phyloP scores from a whole-genome alignment of 1,284 basidiomycete species.

The Ceratobasidium sp. region DNA sequence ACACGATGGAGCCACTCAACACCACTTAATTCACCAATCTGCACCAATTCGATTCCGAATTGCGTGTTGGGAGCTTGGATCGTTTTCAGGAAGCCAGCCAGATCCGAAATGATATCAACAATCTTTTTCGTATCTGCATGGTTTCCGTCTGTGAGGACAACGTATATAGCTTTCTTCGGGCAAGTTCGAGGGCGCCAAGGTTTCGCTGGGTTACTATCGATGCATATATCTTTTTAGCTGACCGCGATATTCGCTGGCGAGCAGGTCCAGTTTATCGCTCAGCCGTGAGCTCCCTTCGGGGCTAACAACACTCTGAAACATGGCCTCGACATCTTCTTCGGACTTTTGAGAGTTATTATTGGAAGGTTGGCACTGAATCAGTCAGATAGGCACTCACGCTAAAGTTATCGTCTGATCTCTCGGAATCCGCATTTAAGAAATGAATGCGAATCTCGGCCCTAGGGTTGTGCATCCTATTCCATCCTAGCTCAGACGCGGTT shows the following conservation, averaged over 20 bases:
- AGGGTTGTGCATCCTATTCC: background rate
- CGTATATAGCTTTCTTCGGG: slow-evolving; percentile 18
- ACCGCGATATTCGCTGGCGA: slow-evolving; percentile 15
- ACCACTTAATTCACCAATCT: background rate
- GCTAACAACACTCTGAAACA: slow-evolving; percentile 3
- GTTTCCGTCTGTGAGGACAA: slow-evolving; percentile 15
- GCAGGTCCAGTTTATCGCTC: slow-evolving; percentile 13
- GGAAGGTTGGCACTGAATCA: background rate
- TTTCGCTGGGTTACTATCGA: background rate
- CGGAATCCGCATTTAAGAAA: slow-evolving; percentile 10
- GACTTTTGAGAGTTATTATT: background rate
- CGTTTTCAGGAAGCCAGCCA: background rate
- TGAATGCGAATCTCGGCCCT: slow-evolving; percentile 2
- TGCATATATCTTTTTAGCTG: background rate
- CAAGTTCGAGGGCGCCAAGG: background rate
- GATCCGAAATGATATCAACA: background rate
- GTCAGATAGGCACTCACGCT: background rate
- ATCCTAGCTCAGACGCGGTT: background rate
- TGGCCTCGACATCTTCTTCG: slow-evolving; percentile 9
- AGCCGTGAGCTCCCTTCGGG: slow-evolving; percentile 9
- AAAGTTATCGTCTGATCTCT: slow-evolving; percentile 16
- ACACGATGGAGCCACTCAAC: slow-evolving; percentile 8
- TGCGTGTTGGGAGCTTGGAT: slow-evolving; percentile 27
- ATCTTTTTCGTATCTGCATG: slow-evolving; percentile 6
- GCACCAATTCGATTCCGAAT: slow-evolving; percentile 21